These are phyloP conservation scores for Melaleuca alternifolia DNA, from an alignment of 345 rosid species.

Conservation along the genomic window DNA sequence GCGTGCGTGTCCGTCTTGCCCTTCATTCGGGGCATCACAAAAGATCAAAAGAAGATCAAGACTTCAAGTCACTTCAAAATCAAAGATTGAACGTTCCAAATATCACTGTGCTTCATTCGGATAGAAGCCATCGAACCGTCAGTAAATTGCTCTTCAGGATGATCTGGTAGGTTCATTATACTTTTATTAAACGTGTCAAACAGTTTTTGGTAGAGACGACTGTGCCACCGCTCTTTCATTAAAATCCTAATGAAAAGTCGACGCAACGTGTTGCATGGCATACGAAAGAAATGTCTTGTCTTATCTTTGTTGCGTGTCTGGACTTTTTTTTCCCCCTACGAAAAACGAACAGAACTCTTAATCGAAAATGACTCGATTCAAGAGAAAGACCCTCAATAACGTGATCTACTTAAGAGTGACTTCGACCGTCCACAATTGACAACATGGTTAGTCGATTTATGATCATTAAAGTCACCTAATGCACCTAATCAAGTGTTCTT, in stretches of 20 bases:
- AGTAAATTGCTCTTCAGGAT: background rate
- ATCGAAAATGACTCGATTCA: background rate
- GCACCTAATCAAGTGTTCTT: background rate
- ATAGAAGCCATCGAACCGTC: background rate
- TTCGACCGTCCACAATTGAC: background rate
- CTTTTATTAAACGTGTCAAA: background rate
- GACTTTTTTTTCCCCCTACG: background rate
- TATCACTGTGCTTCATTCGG: no score
- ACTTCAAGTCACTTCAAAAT: background rate
- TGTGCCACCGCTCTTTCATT: background rate
- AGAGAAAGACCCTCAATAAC: background rate
- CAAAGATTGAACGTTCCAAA: no score
- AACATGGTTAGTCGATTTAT: background rate
- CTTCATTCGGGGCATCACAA: background rate
- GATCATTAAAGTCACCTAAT: background rate
- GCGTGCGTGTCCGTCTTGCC: no score
- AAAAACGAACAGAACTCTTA: background rate
- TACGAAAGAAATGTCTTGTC: background rate
- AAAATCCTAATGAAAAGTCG: background rate
- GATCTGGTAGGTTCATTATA: accelerated
- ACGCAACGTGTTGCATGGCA: background rate
- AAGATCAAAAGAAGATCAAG: background rate
- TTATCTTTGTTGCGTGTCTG: background rate
- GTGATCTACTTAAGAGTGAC: background rate
- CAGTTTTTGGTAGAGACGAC: accelerated